A percentile compares a stretch with the other conserved stretches of the same genome.
These are phyloP conservation scores for Botrytis deweyae DNA, from an alignment of 2,329 filamentous ascomycete species.

Conservation along the genomic window DNA sequence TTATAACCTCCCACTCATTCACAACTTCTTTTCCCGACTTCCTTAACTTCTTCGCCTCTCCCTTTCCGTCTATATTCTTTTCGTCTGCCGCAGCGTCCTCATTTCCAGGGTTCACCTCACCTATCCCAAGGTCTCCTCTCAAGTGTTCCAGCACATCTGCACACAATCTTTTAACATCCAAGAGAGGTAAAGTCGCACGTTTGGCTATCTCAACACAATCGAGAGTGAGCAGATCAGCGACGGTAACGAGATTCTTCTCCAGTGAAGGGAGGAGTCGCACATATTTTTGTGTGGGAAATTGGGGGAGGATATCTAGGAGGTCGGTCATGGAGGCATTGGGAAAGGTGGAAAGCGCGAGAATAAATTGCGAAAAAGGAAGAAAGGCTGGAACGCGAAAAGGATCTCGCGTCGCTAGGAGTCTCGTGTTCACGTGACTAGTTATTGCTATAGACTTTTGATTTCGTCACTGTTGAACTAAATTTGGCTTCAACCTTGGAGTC, in stretches of 20 bases:
- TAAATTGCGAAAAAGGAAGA: too few species aligned
- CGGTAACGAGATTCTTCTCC: conserved; percentile 74
- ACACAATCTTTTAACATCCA: conserved; percentile 74
- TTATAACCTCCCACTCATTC: conserved; percentile 60
- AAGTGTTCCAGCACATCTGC: conserved; percentile 66
- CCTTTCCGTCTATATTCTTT: neutral
- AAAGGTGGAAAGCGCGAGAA: neutral
- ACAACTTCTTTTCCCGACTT: conserved; percentile 42
- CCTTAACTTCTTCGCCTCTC: conserved; percentile 28
- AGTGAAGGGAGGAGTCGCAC: conserved; percentile 74
- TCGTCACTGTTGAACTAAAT: neutral
- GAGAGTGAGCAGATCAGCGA: conserved; percentile 80
- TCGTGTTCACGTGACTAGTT: neutral
- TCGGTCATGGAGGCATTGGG: conserved; percentile 68
- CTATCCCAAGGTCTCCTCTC: conserved; percentile 52
- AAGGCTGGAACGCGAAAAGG: neutral
- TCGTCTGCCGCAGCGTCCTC: neutral
- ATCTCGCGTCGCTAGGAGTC: neutral
- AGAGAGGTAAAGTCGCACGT: conserved; percentile 76
- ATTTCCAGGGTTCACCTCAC: conserved; percentile 17
- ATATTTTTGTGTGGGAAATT: conserved; percentile 71
- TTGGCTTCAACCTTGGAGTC: neutral
- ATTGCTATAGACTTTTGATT: neutral
- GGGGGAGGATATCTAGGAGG: conserved; percentile 77
- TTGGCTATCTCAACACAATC: conserved; percentile 81